Evolutionary conservation across 2,329 filamentous ascomycete genomes (phyloP), one percentile per base, ranked within the genome.

Genomic region (Bipolaris gigantea): DNA sequence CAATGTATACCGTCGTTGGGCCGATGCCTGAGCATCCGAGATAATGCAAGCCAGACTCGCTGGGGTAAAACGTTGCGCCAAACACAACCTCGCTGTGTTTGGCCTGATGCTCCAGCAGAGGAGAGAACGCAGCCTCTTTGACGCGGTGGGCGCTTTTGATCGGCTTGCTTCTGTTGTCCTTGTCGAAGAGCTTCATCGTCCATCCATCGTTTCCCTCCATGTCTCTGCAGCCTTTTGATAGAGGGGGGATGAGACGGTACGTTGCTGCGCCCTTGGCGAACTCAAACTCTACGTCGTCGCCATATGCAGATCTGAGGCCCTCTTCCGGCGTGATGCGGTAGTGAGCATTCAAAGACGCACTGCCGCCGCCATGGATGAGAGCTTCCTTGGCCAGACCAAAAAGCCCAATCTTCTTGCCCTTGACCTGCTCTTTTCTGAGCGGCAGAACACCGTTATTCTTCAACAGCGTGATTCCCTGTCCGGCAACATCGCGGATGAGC

Each of bases 391-490:
- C 88, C 6, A 88, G 85, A 0, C 89, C 88, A 62, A 91, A 88
- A 7, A 91, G 83, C 4, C 87, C 87, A 57, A 90, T 81, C 16
- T 81, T 85, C 41, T 85, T 86, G 2, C 68, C 69, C 42, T 70
- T 71, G 15, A 69, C 51, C 16, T 85, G 83, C 3, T 83, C 79
- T 67, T 87, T 89, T 48, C 79, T 80, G 16, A 88, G 72, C 0
- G 89, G 89, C 1, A 92, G 75, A 0, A 88, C 66, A 8, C 77
- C 76, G 11, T 90, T 82, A 52, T 92, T 92, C 76, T 90, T 91
- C 49, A 92, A 75, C 8, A 92, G 77, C 1, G 90, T 88, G 8
- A 89, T 83, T 9, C 84, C 84, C 67, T 90, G 86, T 15, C 84
- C 82, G 13, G 84, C 87, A 38, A 88, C 81, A 43, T 81, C 79